phyloP scores from a whole-genome alignment of 2,329 filamentous ascomycete species.

The Colletotrichum melonis region DNA sequence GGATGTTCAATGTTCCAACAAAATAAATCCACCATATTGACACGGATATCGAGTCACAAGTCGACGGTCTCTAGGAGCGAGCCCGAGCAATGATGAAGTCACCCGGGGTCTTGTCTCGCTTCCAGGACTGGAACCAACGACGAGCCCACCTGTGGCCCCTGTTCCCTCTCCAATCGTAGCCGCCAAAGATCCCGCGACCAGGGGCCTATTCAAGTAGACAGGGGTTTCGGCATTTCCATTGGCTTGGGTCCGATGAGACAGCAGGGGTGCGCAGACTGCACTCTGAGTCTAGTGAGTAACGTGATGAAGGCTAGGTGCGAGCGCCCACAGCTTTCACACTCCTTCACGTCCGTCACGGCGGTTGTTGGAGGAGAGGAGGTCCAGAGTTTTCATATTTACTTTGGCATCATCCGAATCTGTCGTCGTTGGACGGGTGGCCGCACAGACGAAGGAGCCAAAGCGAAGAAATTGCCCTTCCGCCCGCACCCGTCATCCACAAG shows the following conservation, averaged over 20 bases:
- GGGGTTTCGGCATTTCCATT: slow-evolving; percentile 47
- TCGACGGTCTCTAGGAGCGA: slow-evolving; percentile 12
- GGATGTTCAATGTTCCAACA: neutral
- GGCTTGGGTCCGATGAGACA: slow-evolving; percentile 42
- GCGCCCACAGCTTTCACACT: slow-evolving; percentile 23
- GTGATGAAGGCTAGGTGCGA: slow-evolving; percentile 47
- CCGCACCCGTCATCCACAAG: neutral
- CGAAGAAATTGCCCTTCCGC: neutral
- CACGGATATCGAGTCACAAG: slow-evolving; percentile 7
- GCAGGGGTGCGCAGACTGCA: slow-evolving; percentile 38
- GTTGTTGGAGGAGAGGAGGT: neutral
- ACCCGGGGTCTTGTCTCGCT: neutral
- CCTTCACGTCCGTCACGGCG: slow-evolving; percentile 23
- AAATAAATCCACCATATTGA: neutral
- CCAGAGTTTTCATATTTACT: neutral
- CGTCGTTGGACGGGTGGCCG: neutral
- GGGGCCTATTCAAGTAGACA: slow-evolving; percentile 42
- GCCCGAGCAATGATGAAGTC: slow-evolving; percentile 3
- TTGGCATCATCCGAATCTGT: neutral
- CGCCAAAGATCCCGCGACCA: slow-evolving; percentile 44
- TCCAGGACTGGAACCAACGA: neutral
- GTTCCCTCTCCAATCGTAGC: slow-evolving; percentile 46
- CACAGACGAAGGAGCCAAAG: slow-evolving; percentile 6
- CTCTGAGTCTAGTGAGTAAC: slow-evolving; percentile 43
- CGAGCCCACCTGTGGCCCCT: slow-evolving; percentile 7